Evolutionary conservation across 2,329 filamentous ascomycete genomes (phyloP).

Genomic region (Microdochium paspali): DNA sequence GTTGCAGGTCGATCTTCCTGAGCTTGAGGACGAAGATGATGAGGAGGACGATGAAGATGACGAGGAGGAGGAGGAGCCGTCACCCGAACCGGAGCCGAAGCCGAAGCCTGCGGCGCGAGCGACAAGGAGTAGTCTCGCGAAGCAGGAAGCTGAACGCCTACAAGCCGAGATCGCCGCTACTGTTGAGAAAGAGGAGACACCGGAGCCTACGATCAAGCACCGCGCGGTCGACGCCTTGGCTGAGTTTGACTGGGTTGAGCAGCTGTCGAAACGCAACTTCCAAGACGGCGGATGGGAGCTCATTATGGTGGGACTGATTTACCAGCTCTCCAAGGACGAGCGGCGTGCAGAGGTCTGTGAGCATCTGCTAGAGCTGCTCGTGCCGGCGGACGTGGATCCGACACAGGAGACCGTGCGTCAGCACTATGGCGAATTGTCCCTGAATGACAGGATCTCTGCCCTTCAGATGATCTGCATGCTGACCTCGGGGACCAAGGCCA

Average conservation of each 20-base stretch:
- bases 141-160: conserved; percentile 63
- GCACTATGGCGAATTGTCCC: conserved; percentile 67
- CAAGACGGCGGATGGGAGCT: conserved; percentile 83
- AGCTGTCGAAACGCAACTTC: conserved; percentile 76
- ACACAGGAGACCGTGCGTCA: conserved; percentile 62
- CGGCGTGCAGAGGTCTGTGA: conserved; percentile 65
- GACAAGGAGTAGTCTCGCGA: conserved; percentile 78
- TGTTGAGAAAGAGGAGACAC: conserved; percentile 34
- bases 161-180: conserved; percentile 49
- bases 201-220: conserved; percentile 44
- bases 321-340: conserved; percentile 73
- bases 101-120: conserved; percentile 59
- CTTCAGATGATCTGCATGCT: conserved; percentile 82
- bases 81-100: conserved; percentile 63
- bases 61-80: conserved; percentile 38
- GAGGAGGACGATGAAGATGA: conserved; percentile 45
- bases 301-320: conserved; percentile 76
- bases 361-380: conserved; percentile 69
- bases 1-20: conserved; percentile 68
- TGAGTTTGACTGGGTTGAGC: conserved; percentile 75
- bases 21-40: conserved; percentile 61
- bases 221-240: conserved; percentile 68
- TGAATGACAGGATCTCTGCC: conserved; percentile 72
- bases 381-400: conserved; percentile 66
- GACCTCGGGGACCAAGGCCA: conserved; percentile 74